phyloP scores from a whole-genome alignment of 2,329 filamentous ascomycete genomes.

The Tolypocladium pustulatum region DNA sequence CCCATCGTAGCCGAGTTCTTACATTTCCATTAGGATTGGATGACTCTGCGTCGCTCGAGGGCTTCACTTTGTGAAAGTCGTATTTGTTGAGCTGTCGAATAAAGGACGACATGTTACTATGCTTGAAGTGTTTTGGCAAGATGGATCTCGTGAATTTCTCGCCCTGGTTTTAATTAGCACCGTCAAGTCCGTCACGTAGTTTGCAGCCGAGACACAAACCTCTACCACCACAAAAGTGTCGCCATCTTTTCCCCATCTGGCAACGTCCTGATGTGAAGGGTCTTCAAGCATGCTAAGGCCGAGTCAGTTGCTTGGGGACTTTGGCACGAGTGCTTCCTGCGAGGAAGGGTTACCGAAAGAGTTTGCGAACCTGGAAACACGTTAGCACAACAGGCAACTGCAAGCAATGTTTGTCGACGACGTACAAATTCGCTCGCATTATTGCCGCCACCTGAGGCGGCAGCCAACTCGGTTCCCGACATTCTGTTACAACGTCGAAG shows the following conservation, averaged over 20 bases:
- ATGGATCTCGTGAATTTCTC: slow-evolving; percentile 98
- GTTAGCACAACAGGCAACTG: not conserved
- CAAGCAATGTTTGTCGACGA: slow-evolving; percentile 15
- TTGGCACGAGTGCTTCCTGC: not conserved
- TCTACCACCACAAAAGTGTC: slow-evolving; percentile 96
- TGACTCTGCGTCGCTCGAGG: slow-evolving; percentile 24
- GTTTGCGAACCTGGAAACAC: slow-evolving; percentile 70
- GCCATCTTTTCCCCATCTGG: slow-evolving; percentile 89
- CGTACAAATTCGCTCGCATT: slow-evolving; percentile 95
- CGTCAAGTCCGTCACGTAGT: not conserved
- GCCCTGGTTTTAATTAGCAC: slow-evolving; percentile 48
- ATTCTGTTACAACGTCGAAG: slow-evolving; percentile 9
- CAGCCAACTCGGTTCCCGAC: slow-evolving; percentile 22
- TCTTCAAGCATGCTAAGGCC: slow-evolving; percentile 71
- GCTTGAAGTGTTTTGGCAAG: slow-evolving; percentile 96
- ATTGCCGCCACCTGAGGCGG: slow-evolving; percentile 41
- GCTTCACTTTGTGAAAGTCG: slow-evolving; percentile 93
- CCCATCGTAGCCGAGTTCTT: slow-evolving; percentile 8
- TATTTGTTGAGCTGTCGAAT: slow-evolving; percentile 95
- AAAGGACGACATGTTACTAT: slow-evolving; percentile 96
- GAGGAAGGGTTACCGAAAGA: slow-evolving; percentile 73
- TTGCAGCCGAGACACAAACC: slow-evolving; percentile 35
- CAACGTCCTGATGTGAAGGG: slow-evolving; percentile 81
- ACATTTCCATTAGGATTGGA: slow-evolving; percentile 26
- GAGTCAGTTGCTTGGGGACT: slow-evolving; percentile 6